Conservation (phyloP, 345 rosid genomes). For the Gynandropsis gynandra region DNA sequence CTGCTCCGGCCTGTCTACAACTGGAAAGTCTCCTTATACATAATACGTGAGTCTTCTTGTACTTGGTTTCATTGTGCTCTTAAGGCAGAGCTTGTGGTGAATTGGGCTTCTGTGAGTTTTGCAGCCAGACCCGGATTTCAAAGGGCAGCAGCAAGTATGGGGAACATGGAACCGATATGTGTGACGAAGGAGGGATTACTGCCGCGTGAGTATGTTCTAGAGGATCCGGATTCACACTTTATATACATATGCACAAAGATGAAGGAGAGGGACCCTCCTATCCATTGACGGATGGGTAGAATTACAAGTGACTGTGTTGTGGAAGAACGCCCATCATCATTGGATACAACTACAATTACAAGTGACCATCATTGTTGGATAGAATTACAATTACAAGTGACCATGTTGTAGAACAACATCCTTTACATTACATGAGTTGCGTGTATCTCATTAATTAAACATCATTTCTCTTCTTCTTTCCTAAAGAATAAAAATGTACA, state of each 20-base stretch:
- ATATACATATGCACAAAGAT: slow-evolving; percentile 73
- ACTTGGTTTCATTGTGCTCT: background rate
- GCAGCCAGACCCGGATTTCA: slow-evolving; percentile 88
- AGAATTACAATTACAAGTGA: no score
- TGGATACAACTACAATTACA: no score
- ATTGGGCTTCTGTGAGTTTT: slow-evolving; percentile 1
- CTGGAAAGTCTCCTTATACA: slow-evolving; percentile 68
- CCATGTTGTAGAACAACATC: no score
- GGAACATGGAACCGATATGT: slow-evolving; percentile 56
- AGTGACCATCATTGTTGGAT: no score
- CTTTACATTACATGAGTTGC: no score
- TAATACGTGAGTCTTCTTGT: slow-evolving; percentile 68
- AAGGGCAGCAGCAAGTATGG: slow-evolving; percentile 36
- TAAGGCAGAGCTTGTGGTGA: background rate
- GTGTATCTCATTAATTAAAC: no score
- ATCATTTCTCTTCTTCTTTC: no score
- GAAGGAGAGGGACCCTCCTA: slow-evolving; percentile 30
- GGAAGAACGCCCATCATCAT: no score
- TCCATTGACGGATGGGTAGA: slow-evolving; percentile 38
- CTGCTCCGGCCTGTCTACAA: slow-evolving; percentile 49
- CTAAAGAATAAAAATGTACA: no score
- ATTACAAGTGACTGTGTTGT: no score
- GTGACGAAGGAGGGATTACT: slow-evolving; percentile 57
- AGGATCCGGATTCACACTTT: slow-evolving; percentile 91
- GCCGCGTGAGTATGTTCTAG: slow-evolving; percentile 56